phyloP scores from a whole-genome alignment of 2,329 filamentous ascomycete species.

The Colletotrichum kahawae region DNA sequence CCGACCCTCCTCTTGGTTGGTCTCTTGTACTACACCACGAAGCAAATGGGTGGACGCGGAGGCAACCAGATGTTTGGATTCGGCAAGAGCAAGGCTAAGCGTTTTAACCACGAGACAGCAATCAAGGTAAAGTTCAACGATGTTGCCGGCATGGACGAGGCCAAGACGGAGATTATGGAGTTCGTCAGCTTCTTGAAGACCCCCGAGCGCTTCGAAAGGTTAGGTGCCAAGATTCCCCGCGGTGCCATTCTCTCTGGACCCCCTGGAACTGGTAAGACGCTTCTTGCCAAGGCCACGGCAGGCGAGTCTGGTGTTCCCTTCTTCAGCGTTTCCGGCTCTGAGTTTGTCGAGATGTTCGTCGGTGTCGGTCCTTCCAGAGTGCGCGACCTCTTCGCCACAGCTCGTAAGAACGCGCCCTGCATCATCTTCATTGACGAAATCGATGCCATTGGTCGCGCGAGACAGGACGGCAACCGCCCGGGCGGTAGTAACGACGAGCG shows the following conservation, averaged over 20 bases:
- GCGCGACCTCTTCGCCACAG: constrained; percentile 91
- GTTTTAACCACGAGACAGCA: constrained; percentile 96
- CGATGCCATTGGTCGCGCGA: constrained; percentile 92
- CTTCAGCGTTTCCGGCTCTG: constrained; percentile 97
- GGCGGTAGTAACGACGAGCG: constrained; percentile 90
- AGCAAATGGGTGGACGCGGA: constrained; percentile 73
- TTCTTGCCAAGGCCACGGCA: constrained; percentile 95
- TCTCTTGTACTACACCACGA: constrained; percentile 78
- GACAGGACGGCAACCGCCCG: constrained; percentile 73
- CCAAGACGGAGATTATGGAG: constrained; percentile 98
- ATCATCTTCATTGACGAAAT: constrained; percentile 99
- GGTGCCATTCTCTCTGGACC: constrained; percentile 97
- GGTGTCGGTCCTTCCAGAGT: constrained; percentile 97
- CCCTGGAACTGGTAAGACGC: constrained; percentile 96
- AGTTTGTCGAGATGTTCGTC: constrained; percentile 99
- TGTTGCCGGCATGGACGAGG: constrained; percentile 97
- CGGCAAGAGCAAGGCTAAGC: constrained; percentile 93
- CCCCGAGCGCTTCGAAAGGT: constrained; percentile 87
- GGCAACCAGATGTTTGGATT: constrained; percentile 92
- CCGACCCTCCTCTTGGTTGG: constrained; percentile 88
- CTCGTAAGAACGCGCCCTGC: constrained; percentile 94
- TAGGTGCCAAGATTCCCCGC: constrained; percentile 96
- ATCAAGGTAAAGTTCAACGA: constrained; percentile 97
- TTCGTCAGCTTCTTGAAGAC: constrained; percentile 97
- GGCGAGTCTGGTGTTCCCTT: constrained; percentile 97